phyloP scores from a whole-genome alignment of 805 yeast species.

The Saccharomycopsis malanga region DNA sequence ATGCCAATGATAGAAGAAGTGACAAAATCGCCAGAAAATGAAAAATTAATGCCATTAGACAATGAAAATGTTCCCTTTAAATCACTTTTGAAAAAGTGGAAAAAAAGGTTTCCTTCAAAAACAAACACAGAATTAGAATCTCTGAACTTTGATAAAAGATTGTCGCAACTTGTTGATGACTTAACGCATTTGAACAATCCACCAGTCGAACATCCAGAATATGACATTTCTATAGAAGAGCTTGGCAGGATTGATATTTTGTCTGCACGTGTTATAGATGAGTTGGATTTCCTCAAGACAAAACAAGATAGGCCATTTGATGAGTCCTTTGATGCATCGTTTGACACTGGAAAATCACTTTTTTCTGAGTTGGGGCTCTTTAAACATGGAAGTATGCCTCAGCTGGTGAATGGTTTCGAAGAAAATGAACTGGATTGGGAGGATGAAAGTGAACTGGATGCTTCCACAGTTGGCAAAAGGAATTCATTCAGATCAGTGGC shows the following conservation, averaged over 20 bases:
- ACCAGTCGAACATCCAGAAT: no score
- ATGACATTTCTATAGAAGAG: no score
- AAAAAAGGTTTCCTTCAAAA: not conserved
- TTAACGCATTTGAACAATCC: no score
- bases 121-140: not conserved
- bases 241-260: no score
- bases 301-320: not conserved
- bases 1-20: not conserved
- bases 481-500: constrained; percentile 7
- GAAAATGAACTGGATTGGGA: constrained; percentile 5
- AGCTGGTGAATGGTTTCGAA: not conserved
- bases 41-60: not conserved
- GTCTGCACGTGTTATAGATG: constrained; percentile 66
- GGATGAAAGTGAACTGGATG: constrained; percentile 2
- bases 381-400: not conserved
- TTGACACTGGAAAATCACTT: not conserved
- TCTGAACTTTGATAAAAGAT: not conserved
- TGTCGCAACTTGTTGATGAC: constrained; percentile 11
- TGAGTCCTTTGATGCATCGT: not conserved
- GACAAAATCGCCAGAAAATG: not conserved
- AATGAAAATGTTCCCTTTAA: not conserved
- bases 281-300: constrained; percentile 37
- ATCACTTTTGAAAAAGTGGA: not conserved
- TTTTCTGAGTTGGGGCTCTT: not conserved
- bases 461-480: not conserved